Percentiles rank a stretch among this genome's conserved stretches.
phyloP scores from a whole-genome alignment of 2,329 filamentous ascomycete genomes.

The Ophiostoma fasciatum region DNA sequence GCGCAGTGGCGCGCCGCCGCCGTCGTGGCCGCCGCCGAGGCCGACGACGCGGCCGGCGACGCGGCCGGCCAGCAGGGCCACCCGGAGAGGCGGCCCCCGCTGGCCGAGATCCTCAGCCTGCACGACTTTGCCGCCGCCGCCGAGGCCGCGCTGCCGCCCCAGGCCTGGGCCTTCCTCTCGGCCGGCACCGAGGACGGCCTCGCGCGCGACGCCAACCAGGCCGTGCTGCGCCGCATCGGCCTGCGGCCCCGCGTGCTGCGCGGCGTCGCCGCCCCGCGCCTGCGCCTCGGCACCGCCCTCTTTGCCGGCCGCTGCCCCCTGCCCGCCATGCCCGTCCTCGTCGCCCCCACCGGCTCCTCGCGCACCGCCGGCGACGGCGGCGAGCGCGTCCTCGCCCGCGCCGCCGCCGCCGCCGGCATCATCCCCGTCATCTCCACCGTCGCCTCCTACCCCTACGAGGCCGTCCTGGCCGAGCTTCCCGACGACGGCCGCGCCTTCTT shows the following conservation, averaged over 20 bases:
- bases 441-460: conserved; percentile 11
- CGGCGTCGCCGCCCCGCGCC: conserved; percentile 25
- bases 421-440: conserved; percentile 25
- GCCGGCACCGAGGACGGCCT: conserved; percentile 37
- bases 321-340: conserved; percentile 31
- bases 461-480: conserved; percentile 10
- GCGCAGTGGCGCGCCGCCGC: conserved; percentile 8
- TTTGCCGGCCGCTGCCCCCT: conserved; percentile 22
- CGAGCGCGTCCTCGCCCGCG: conserved; percentile 34
- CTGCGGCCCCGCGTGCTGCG: conserved; percentile 35
- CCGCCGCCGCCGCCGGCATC: conserved; percentile 30
- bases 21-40: conserved; percentile 7
- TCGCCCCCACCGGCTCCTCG: conserved; percentile 34
- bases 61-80: background rate
- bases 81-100: conserved; percentile 9
- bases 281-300: conserved; percentile 25
- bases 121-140: conserved; percentile 35
- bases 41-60: background rate
- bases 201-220: conserved; percentile 33
- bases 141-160: conserved; percentile 26
- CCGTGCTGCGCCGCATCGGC: conserved; percentile 32
- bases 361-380: conserved; percentile 35
- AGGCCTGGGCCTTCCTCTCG: conserved; percentile 41
- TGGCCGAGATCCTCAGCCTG: conserved; percentile 16
- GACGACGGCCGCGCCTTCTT: conserved; percentile 21